These are phyloP conservation scores for Plenodomus lindquistii DNA, from an alignment of 2,329 filamentous ascomycete genomes.

Conservation along the genomic window DNA sequence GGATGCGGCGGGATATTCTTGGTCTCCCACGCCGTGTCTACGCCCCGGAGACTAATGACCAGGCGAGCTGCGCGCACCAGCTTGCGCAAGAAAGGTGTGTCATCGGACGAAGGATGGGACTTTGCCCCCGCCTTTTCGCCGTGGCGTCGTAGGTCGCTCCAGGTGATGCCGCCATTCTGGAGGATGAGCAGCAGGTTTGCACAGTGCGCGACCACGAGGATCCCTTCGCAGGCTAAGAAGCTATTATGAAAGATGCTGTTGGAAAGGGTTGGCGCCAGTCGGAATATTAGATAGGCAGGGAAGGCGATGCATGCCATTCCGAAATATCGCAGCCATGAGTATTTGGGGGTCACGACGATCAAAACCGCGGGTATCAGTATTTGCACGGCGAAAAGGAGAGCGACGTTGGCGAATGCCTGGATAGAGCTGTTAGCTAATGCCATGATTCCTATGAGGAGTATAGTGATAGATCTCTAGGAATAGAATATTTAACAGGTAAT, in stretches of 20 bases:
- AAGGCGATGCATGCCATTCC: too few relatives aligned
- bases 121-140: neutral
- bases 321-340: too few relatives aligned
- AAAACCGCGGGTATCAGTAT: too few relatives aligned
- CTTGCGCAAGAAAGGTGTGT: neutral
- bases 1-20: neutral
- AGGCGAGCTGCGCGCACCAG: constrained; percentile 2
- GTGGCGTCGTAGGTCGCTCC: constrained; percentile 2
- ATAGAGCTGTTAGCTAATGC: too few relatives aligned
- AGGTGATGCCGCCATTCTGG: constrained; percentile 2
- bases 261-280: constrained; percentile 1
- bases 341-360: too few relatives aligned
- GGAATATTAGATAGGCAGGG: constrained; percentile 1
- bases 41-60: constrained; percentile 1
- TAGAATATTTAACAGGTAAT: too few relatives aligned
- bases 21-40: constrained; percentile 1
- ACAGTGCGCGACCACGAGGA: constrained; percentile 1
- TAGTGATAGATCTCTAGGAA: too few relatives aligned
- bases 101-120: neutral
- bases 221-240: constrained; percentile 1
- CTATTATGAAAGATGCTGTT: constrained; percentile 1
- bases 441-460: too few relatives aligned
- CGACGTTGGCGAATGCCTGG: too few relatives aligned
- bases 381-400: too few relatives aligned
- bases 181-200: constrained; percentile 1